Evolutionary conservation across 495 filamentous ascomycete species (phyloP).

Genomic region (Aspergillus carlsbadensis): DNA sequence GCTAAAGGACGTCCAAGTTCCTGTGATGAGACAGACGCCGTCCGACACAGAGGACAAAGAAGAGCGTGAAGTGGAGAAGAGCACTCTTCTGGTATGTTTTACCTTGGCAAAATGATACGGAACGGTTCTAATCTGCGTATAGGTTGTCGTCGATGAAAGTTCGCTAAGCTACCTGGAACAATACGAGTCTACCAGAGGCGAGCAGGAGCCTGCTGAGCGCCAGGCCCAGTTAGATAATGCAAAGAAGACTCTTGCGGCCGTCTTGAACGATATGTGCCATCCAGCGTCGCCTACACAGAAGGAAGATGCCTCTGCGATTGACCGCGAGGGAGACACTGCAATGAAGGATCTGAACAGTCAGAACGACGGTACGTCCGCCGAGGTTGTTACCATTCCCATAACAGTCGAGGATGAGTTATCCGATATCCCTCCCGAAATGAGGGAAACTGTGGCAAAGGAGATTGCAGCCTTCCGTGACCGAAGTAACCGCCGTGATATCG

Average conservation of each 20-base stretch:
- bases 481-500: slow-evolving; percentile 82
- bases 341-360: slow-evolving; percentile 67
- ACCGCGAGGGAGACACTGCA: slow-evolving; percentile 64
- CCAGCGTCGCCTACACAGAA: slow-evolving; percentile 53
- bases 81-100: slow-evolving; percentile 57
- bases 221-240: slow-evolving; percentile 70
- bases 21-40: slow-evolving; percentile 65
- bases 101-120: not conserved
- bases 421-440: slow-evolving; percentile 94
- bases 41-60: slow-evolving; percentile 49
- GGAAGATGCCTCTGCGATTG: slow-evolving; percentile 46
- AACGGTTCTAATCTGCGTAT: not conserved
- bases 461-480: slow-evolving; percentile 92
- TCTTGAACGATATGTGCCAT: slow-evolving; percentile 70
- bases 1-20: slow-evolving; percentile 82
- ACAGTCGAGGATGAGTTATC: slow-evolving; percentile 90
- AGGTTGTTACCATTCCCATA: slow-evolving; percentile 89
- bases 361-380: slow-evolving; percentile 52
- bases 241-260: slow-evolving; percentile 60
- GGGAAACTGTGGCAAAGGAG: slow-evolving; percentile 92
- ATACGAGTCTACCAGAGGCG: slow-evolving; percentile 63
- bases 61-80: slow-evolving; percentile 64
- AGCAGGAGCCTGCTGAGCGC: slow-evolving; percentile 62
- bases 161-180: slow-evolving; percentile 80
- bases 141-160: slow-evolving; percentile 78